Base-by-base conservation (phyloP, 2,329 filamentous ascomycete genomes). In the Thelonectria blattea region DNA sequence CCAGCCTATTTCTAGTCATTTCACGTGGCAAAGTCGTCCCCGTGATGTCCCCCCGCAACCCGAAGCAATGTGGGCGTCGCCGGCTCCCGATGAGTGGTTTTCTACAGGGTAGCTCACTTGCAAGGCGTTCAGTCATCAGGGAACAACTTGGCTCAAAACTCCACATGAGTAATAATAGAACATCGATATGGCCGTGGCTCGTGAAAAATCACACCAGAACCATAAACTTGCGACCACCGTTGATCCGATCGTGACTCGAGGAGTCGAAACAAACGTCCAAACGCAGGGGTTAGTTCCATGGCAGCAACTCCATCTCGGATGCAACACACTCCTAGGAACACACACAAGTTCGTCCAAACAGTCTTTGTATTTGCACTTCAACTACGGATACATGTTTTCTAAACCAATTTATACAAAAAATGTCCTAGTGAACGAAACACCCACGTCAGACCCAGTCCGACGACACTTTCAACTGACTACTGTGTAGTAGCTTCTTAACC, bases 401-500 rank as follows among this genome's bases (percentile, higher is more conserved):
- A 5, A 50, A 18, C 32, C 24, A 27, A 32, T 52, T 30, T 37
- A 22, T 55, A 41, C 37, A 30, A 52, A 42, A 30, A 50, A 15
- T 18, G 24, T n/a, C 50, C 27, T 30, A 27, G 24, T 20, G 15
- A 15, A 22, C 27, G n/a, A 17, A 27, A 45, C 24, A 37, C 34
- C 11, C 39, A 41, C n/a, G 20, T n/a, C 14, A 15, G 22, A 48
- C 48, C 17, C 41, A 30, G 18, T 45, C 42, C 22, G 6, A 12
- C 27, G 15, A 14, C 17, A 15, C 17, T 18, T 5, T 18, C 9
- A 15, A 24, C 14, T 8, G 12, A 9, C 34, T 24, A n/a, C n/a
- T n/a, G n/a, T n/a, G n/a, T n/a, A n/a, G n/a, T n/a, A n/a, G n/a
- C 10, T 22, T 4, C 34, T 61, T 63, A 68, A 17, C 55, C 58